These are phyloP conservation scores for Syzygium syzygioides DNA, from an alignment of 441 rosid species.

Conservation along the genomic window DNA sequence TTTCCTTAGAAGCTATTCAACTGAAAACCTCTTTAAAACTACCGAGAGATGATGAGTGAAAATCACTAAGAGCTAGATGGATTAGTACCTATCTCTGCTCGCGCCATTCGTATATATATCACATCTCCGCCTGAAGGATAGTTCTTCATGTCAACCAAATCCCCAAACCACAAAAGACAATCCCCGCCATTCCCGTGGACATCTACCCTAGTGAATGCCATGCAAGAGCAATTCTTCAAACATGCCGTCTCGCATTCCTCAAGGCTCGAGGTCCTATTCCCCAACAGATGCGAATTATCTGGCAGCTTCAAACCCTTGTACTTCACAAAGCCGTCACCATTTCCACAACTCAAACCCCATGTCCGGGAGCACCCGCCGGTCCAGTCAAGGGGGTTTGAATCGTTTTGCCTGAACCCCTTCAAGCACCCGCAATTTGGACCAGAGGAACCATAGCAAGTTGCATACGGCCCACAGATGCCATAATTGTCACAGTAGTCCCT, in stretches of 20 bases:
- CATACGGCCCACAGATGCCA: conserved; percentile 6
- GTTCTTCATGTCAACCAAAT: conserved; percentile 11
- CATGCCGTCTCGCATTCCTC: conserved; percentile 1
- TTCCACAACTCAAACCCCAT: conserved; percentile 1
- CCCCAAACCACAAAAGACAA: conserved; percentile 2
- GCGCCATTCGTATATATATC: conserved; percentile 7
- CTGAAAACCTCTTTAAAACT: background rate
- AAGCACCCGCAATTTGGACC: background rate
- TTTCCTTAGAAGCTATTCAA: background rate
- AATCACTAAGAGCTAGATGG: background rate
- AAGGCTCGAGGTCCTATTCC: conserved; percentile 2
- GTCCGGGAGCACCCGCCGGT: conserved; percentile 7
- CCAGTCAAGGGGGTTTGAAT: conserved; percentile 9
- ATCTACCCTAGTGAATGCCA: conserved; percentile 3
- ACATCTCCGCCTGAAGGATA: conserved; percentile 8
- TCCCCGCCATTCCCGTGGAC: conserved; percentile 5
- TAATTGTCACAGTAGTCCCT: conserved; percentile 11
- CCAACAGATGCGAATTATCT: background rate
- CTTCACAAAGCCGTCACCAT: conserved; percentile 10
- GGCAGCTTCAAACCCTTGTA: conserved; percentile 2
- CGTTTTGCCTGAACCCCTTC: conserved; percentile 1
- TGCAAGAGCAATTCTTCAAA: conserved; percentile 9
- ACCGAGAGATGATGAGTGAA: background rate
- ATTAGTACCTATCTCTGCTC: conserved; percentile 1
- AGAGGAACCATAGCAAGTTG: background rate